Percentiles rank a stretch among this genome's conserved stretches.
phyloP scores from a whole-genome alignment of 495 filamentous ascomycete genomes.

The Peziza echinospora region DNA sequence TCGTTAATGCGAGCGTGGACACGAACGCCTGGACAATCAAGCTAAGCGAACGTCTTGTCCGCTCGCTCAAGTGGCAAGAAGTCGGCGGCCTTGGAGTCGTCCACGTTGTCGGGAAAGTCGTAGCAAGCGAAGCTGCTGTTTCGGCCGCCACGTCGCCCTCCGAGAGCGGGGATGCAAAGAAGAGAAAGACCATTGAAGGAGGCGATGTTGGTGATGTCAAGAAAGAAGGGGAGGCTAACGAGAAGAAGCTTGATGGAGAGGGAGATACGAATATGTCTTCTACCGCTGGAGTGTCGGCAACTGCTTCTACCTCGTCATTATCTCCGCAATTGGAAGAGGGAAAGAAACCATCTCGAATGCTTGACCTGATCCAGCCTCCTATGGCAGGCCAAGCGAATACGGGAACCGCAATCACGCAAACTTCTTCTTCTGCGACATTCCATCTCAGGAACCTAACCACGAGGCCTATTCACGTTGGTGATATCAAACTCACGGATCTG shows the following conservation, averaged over 20 bases:
- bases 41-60: slow-evolving; percentile 59
- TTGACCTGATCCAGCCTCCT: not conserved
- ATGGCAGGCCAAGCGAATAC: too few relatives aligned
- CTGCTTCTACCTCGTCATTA: slow-evolving; percentile 4
- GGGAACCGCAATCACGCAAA: slow-evolving; percentile 51
- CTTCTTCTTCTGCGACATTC: slow-evolving; percentile 22
- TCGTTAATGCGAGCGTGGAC: slow-evolving; percentile 79
- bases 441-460: not conserved
- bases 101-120: slow-evolving; percentile 12
- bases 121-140: slow-evolving; percentile 5
- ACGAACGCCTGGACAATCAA: slow-evolving; percentile 95
- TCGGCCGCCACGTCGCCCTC: slow-evolving; percentile 8
- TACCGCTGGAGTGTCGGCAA: not conserved
- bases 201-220: slow-evolving; percentile 19
- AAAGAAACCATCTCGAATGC: not conserved
- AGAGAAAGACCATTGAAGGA: slow-evolving; percentile 35
- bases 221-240: slow-evolving; percentile 11
- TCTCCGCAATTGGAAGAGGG: not conserved
- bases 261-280: slow-evolving; percentile 3
- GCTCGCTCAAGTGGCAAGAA: slow-evolving; percentile 80
- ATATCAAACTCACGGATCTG: slow-evolving; percentile 73
- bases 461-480: slow-evolving; percentile 71
- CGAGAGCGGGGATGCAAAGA: slow-evolving; percentile 27
- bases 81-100: slow-evolving; percentile 76
- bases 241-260: not conserved